Base-by-base conservation (phyloP, 2,329 filamentous ascomycete genomes). In the Pyrenophora seminiperda region DNA sequence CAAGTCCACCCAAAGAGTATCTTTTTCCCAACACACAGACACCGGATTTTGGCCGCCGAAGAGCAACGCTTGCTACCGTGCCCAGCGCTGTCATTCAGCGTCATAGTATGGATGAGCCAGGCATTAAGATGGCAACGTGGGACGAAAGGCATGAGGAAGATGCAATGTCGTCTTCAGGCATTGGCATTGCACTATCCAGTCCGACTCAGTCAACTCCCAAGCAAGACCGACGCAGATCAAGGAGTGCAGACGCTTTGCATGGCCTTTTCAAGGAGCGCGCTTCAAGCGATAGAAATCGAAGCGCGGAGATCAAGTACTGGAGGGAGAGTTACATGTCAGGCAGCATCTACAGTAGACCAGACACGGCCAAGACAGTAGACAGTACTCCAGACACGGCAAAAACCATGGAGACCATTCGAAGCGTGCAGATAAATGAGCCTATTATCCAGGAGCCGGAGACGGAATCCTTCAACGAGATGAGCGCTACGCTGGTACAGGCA, bases 241-340 rank as follows among this genome's bases (percentile, higher is more conserved):
- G 69, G 50, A 74, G 72, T 50, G 70, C 69, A 29, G 67, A 67
- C 57, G 71, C 70, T 56, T 58, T 74, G 41, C 65, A 64, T 22
- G 68, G 71, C 9, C 46, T 73, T 14, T 63, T 59, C 5, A 70
- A 63, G 31, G 53, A 53, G 11, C 60, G 56, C 11, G 56, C 58
- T 4, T 65, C 66, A 13, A 53, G 52, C 9, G 61, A 64, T 19
- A 56, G 65, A 33, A 61, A 67, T 37, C 58, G 69, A 36, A 73
- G 66, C 41, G 71, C 64, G 5, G 71, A 72, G 38, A 73, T 72
- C 47, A 62, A 65, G 30, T 70, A 67, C 53, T 73, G 72, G 70
- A 63, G 70, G 39, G 63, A 58, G 22, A 73, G 70, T 50, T 61
- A 67, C 33, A 61, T 59, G 30, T 71, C 67, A 27, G 67, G 50